These are phyloP conservation scores for Dalbergia cochinchinensis DNA, from an alignment of 306 rosid species.

Conservation along the genomic window DNA sequence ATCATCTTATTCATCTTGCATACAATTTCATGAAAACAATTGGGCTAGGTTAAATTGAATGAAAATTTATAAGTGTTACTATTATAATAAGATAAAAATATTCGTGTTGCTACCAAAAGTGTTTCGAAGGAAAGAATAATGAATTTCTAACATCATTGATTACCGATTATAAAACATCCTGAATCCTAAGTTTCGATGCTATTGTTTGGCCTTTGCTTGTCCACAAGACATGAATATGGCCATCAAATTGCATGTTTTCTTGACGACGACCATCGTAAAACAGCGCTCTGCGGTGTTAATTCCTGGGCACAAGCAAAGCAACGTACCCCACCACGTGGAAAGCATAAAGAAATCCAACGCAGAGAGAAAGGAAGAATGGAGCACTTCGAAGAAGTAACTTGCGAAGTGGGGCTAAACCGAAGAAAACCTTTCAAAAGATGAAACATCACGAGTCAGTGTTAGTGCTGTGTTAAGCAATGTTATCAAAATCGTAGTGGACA, in stretches of 20 bases:
- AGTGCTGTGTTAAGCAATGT: too few species aligned
- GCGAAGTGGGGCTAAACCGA: conserved; percentile 35
- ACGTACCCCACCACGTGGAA: conserved; percentile 58
- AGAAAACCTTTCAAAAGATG: not conserved
- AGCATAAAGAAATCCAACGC: conserved; percentile 40
- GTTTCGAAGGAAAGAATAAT: not conserved
- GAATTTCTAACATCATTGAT: too few species aligned
- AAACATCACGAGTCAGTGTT: conserved; percentile 7
- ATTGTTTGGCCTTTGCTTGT: not conserved
- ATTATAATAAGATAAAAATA: too few species aligned
- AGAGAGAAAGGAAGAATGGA: conserved; percentile 33
- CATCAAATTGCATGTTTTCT: conserved; percentile 15
- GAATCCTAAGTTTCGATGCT: not conserved
- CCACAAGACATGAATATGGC: not conserved
- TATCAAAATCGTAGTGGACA: too few species aligned
- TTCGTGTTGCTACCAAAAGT: not conserved
- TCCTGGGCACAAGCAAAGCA: conserved; percentile 14
- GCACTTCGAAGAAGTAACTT: conserved; percentile 41
- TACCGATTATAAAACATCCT: not conserved
- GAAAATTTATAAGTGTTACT: too few species aligned
- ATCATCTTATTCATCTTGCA: not conserved
- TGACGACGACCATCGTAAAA: not conserved
- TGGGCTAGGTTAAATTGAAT: too few species aligned
- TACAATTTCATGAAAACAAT: too few species aligned
- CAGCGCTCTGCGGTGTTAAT: not conserved